Conservation (phyloP, 441 rosid genomes). For the Gossypium schwendimanii region DNA sequence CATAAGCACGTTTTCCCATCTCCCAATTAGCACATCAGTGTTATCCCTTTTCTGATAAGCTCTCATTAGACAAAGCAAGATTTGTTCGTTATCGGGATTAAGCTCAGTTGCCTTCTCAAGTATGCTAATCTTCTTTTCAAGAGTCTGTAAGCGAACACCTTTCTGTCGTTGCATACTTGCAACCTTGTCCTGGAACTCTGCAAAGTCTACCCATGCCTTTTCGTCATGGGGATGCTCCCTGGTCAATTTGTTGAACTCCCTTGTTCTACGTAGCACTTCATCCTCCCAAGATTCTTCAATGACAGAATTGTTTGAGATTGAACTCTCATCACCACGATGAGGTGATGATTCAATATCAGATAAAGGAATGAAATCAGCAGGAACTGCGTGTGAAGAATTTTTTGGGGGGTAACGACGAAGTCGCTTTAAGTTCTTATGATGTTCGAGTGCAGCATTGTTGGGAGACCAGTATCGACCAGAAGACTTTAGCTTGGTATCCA, state of each 20-base stretch:
- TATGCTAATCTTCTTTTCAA: constrained; percentile 91
- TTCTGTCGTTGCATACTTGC: constrained; percentile 65
- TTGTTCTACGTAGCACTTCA: constrained; percentile 66
- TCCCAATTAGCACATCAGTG: constrained; percentile 55
- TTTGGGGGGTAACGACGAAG: constrained; percentile 39
- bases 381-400: constrained; percentile 24
- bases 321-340: constrained; percentile 28
- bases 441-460: constrained; percentile 62
- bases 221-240: constrained; percentile 77
- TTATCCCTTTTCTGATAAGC: constrained; percentile 76
- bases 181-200: constrained; percentile 73
- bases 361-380: constrained; percentile 63
- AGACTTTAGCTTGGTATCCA: constrained; percentile 58
- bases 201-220: constrained; percentile 75
- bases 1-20: constrained; percentile 78
- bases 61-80: constrained; percentile 70
- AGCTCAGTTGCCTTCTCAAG: constrained; percentile 85
- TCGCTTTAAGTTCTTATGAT: constrained; percentile 54
- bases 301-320: constrained; percentile 22
- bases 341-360: constrained; percentile 27
- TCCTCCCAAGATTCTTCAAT: constrained; percentile 94
- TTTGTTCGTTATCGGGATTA: constrained; percentile 75
- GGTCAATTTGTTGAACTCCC: constrained; percentile 65
- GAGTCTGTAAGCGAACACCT: constrained; percentile 76
- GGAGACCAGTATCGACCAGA: constrained; percentile 83